These are phyloP conservation scores for Fusarium sp. DNA, from an alignment of 2,329 filamentous ascomycete genomes.

Conservation along the genomic window DNA sequence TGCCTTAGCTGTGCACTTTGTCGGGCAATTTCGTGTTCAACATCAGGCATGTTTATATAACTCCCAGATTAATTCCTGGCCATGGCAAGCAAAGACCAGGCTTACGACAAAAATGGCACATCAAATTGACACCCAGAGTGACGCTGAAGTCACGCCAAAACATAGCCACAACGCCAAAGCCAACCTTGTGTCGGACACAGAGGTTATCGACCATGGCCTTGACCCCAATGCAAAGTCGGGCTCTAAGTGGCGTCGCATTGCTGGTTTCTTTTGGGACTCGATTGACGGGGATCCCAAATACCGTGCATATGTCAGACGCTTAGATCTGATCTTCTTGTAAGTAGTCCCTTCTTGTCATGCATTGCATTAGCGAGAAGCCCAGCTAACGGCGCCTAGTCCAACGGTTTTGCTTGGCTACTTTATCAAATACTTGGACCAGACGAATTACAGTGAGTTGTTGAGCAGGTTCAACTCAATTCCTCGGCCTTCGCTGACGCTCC, in stretches of 20 bases:
- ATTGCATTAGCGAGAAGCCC: background rate
- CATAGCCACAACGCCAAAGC: background rate
- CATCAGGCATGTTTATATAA: background rate
- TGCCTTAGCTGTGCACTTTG: background rate
- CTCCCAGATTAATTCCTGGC: background rate
- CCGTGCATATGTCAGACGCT: background rate
- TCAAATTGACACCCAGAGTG: background rate
- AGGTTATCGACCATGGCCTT: background rate
- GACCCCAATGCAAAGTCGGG: background rate
- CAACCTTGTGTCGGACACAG: background rate
- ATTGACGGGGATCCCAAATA: background rate
- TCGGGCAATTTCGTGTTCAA: constrained; percentile 6
- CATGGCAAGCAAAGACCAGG: background rate
- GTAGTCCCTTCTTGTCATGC: background rate
- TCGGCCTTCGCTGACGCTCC: background rate
- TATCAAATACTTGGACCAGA: background rate
- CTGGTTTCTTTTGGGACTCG: background rate
- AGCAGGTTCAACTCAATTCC: background rate
- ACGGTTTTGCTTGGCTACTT: constrained; percentile 4
- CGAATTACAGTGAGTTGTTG: constrained; percentile 1
- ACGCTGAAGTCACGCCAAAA: background rate
- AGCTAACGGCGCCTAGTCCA: background rate
- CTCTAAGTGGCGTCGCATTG: background rate
- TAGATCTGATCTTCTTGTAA: constrained; percentile 1
- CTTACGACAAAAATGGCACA: background rate